Percentiles rank a stretch among this genome's conserved stretches.
phyloP scores from a whole-genome alignment of 495 filamentous ascomycete genomes.

The Penicillium paradoxum region DNA sequence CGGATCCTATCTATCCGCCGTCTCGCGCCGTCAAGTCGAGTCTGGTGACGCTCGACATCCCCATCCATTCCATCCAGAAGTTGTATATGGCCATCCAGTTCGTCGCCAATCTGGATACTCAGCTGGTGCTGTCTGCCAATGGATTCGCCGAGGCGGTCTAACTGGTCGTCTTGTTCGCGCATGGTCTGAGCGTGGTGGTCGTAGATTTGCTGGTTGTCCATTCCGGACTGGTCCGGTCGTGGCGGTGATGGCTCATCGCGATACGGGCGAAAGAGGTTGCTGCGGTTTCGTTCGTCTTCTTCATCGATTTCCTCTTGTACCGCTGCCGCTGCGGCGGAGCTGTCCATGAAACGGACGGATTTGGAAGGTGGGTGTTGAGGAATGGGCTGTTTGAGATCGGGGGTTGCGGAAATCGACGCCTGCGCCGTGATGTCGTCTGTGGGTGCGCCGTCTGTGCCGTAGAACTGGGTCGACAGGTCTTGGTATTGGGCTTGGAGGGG shows the following conservation, averaged over 20 bases:
- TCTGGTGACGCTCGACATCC: constrained; percentile 74
- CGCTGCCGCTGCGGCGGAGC: constrained; percentile 43
- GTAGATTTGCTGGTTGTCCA: constrained; percentile 85
- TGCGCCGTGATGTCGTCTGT: constrained; percentile 62
- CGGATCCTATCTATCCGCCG: constrained; percentile 65
- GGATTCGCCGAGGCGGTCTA: constrained; percentile 78
- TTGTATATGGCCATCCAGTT: constrained; percentile 83
- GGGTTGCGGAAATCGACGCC: constrained; percentile 54
- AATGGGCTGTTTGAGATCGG: constrained; percentile 44
- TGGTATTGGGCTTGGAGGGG: constrained; percentile 51
- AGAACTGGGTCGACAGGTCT: constrained; percentile 57
- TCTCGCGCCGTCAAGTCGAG: constrained; percentile 66
- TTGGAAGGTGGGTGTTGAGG: constrained; percentile 55
- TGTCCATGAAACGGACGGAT: constrained; percentile 86
- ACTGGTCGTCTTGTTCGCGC: constrained; percentile 81
- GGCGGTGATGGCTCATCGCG: constrained; percentile 56
- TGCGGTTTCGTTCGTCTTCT: constrained; percentile 49
- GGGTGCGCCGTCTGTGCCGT: constrained; percentile 55
- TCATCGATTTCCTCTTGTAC: constrained; percentile 34
- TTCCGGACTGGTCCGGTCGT: constrained; percentile 57
- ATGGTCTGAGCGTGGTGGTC: constrained; percentile 74
- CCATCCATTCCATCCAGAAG: constrained; percentile 86
- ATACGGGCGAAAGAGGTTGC: constrained; percentile 60
- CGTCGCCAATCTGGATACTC: constrained; percentile 92
- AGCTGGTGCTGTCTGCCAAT: constrained; percentile 92